Base-by-base conservation (phyloP, 352 stramenopile species). In the Phytopythium delawarense region DNA sequence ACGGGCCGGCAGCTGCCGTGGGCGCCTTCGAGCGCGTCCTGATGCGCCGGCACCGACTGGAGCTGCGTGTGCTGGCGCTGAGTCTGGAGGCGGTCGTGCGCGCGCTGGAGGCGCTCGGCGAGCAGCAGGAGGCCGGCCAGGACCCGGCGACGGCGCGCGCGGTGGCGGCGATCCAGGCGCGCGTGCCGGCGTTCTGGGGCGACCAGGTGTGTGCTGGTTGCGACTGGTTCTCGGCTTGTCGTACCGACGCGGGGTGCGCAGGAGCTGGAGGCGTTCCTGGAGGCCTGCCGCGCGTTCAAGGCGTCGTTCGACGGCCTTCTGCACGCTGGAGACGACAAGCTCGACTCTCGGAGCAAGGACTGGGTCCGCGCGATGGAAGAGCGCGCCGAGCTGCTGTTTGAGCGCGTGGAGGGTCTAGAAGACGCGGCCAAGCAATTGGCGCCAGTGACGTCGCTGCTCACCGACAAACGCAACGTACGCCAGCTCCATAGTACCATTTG, bases 381-480 rank as follows among this genome's bases (percentile, higher is more conserved):
- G 15, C 32, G 12, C 8, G 30, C 13, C 12, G 42, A 13, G 13
- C 7, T 8, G 25, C 8, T 61, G 23, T 34, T 9, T 2, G 23
- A 12, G 9, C 23, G 39, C 30, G 37, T 51, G 44, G 34, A 49
- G 1, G 40, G 7, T 2, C 61, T 71, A 1, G 46, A 69, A 20
- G 52, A 40, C 11, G 25, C 57, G 8, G 16, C 15, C 16, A 61
- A 40, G 18, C n/a, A 18, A 12, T 16, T 15, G 23, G 58, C 45
- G 9, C 25, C 42, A n/a, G 34, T 66, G n/a, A 62, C 3, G 6
- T 61, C 48, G 34, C 28, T 65, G 23, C 49, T 69, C 16, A 58
- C 62, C 6, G 53, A 55, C 39, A 72, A 72, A 37, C 58, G 66
- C 52, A 59, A 61, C 21, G 66, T 72, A 63, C 2, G 64, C 32